Conservation (phyloP, 2,329 filamentous ascomycete species). For the Xylariaceae sp. region DNA sequence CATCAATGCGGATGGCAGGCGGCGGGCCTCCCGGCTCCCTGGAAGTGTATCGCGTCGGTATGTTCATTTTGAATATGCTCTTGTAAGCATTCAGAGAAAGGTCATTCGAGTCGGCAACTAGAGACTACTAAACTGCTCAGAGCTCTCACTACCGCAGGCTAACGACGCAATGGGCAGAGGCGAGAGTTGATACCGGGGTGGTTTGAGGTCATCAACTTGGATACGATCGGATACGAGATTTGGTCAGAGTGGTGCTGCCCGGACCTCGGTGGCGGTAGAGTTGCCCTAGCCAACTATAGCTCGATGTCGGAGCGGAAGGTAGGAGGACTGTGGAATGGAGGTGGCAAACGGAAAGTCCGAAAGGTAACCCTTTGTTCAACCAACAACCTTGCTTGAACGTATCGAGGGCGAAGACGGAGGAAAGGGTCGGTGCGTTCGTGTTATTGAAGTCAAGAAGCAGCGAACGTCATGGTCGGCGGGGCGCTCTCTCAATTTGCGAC, state of each 20-base stretch:
- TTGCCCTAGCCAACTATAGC: not conserved
- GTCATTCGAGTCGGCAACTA: conserved; percentile 13
- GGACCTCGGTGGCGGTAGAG: not conserved
- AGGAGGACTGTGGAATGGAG: conserved; percentile 5
- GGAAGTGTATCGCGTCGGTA: conserved; percentile 25
- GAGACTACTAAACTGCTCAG: too few relatives aligned
- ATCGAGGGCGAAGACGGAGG: conserved; percentile 2
- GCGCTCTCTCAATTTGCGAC: not conserved
- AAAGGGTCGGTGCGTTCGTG: conserved; percentile 5
- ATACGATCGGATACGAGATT: too few relatives aligned
- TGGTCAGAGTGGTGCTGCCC: conserved; percentile 7
- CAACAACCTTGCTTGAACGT: conserved; percentile 2
- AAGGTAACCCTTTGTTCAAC: conserved; percentile 11
- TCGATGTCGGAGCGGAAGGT: conserved; percentile 1
- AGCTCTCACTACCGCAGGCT: conserved; percentile 19
- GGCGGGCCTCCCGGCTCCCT: conserved; percentile 29
- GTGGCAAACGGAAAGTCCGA: conserved; percentile 6
- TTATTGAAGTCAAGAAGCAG: conserved; percentile 6
- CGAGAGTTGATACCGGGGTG: too few relatives aligned
- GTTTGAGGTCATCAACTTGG: too few relatives aligned
- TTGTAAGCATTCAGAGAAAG: conserved; percentile 10
- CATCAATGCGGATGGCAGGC: conserved; percentile 29
- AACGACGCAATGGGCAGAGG: too few relatives aligned
- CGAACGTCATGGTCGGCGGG: conserved; percentile 11
- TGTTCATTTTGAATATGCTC: conserved; percentile 23